phyloP scores from a whole-genome alignment of 2,329 filamentous ascomycete genomes.

The Cercospora canescens region DNA sequence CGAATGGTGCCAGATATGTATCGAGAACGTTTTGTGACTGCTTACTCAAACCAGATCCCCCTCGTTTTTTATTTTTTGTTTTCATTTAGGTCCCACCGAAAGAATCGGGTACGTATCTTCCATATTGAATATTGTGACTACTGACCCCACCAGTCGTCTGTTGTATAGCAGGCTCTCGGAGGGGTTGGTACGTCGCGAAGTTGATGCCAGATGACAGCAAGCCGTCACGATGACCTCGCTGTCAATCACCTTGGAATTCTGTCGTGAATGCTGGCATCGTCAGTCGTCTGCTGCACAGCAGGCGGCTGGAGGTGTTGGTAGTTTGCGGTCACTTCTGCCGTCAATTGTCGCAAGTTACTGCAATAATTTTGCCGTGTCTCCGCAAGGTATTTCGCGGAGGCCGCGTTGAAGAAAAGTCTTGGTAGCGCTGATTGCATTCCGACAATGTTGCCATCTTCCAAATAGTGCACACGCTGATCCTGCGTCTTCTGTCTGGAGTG shows the following conservation, averaged over 20 bases:
- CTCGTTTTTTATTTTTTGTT: background rate
- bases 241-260: background rate
- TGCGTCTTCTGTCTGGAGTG: background rate
- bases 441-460: background rate
- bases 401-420: background rate
- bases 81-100: background rate
- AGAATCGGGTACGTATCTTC: background rate
- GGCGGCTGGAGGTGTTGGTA: background rate
- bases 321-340: too few species aligned
- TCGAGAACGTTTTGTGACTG: background rate
- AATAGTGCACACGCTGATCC: background rate
- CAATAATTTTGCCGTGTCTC: background rate
- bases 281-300: background rate
- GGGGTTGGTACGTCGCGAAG: background rate
- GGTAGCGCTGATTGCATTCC: background rate
- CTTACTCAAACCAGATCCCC: background rate
- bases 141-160: background rate
- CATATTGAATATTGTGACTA: background rate
- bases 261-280: background rate
- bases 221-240: background rate
- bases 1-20: too few species aligned
- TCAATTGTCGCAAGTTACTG: background rate
- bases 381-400: background rate
- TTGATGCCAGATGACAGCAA: background rate
- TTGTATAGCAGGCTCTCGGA: background rate